Conservation (phyloP, 2,329 filamentous ascomycete genomes). For the Immersiporthe knoxdaviesiana region DNA sequence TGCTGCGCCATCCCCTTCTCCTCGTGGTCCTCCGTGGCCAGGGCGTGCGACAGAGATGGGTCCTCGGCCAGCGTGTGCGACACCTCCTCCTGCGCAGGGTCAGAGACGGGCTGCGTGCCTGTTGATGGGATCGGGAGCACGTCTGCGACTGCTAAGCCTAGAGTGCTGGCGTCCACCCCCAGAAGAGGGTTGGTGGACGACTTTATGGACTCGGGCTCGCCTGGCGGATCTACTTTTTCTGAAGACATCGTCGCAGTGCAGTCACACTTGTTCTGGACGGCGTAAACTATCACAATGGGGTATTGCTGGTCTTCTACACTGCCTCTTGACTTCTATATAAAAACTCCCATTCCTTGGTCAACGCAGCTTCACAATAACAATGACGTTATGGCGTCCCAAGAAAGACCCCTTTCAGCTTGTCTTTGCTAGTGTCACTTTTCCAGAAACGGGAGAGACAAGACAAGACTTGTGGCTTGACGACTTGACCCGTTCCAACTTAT, state of each 20-base stretch:
- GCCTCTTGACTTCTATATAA: not conserved
- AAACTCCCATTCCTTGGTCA: not conserved
- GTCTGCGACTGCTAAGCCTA: conserved; percentile 36
- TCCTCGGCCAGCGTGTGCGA: conserved; percentile 35
- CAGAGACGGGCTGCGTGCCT: conserved; percentile 36
- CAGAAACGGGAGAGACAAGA: not conserved
- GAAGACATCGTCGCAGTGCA: conserved; percentile 9
- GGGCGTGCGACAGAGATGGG: conserved; percentile 46
- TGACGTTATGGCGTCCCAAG: conserved; percentile 4
- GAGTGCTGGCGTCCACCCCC: conserved; percentile 29
- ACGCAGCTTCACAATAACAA: not conserved
- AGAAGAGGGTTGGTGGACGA: conserved; percentile 24
- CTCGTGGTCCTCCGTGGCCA: conserved; percentile 47
- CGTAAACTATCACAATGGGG: not conserved
- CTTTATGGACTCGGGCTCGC: not conserved
- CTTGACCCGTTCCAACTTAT: not conserved
- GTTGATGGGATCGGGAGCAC: conserved; percentile 41
- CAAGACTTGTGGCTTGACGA: not conserved
- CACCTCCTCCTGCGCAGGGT: conserved; percentile 34
- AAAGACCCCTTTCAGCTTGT: not conserved
- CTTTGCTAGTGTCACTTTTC: not conserved
- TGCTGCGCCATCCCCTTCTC: conserved; percentile 52
- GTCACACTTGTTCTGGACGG: not conserved
- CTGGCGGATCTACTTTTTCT: not conserved
- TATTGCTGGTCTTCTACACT: not conserved